Conservation (phyloP, 768 basidiomycete genomes). For the Dentipellis sp. region DNA sequence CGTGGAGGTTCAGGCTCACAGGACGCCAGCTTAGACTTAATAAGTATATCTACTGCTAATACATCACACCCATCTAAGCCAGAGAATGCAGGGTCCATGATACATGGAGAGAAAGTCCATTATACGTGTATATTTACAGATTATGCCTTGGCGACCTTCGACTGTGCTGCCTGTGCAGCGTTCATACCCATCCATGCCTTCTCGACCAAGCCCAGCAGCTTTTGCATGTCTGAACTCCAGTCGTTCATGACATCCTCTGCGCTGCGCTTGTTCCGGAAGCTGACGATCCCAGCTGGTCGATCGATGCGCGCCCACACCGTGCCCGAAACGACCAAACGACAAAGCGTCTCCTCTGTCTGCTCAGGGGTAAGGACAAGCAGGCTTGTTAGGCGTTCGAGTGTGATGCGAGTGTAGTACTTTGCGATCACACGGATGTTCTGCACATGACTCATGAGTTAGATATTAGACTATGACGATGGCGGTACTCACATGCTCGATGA, state of each 20-base stretch:
- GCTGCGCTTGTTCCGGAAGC: conserved; percentile 73
- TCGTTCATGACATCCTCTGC: conserved; percentile 96
- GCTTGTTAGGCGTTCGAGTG: conserved; percentile 68
- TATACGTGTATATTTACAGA: background rate
- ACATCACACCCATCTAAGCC: background rate
- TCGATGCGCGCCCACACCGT: conserved; percentile 93
- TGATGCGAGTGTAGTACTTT: conserved; percentile 91
- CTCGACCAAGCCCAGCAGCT: conserved; percentile 83
- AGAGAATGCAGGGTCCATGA: background rate
- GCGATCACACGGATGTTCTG: conserved; percentile 96
- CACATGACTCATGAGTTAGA: conserved; percentile 2
- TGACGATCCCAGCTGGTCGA: conserved; percentile 82
- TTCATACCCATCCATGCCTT: conserved; percentile 99
- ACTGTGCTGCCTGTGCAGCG: conserved; percentile 78
- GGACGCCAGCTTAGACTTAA: background rate
- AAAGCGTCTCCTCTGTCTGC: conserved; percentile 83
- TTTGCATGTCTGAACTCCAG: conserved; percentile 96
- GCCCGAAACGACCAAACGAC: conserved; percentile 83
- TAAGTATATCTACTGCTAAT: background rate
- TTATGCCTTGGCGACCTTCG: conserved; percentile 39
- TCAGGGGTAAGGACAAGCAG: conserved; percentile 78
- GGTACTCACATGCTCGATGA: conserved; percentile 86
- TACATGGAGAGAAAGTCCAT: background rate
- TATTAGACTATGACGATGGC: too few species aligned
- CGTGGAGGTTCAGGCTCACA: background rate